Base-by-base conservation (phyloP, 2,329 filamentous ascomycete genomes). In the Xylaria hypoxylon region DNA sequence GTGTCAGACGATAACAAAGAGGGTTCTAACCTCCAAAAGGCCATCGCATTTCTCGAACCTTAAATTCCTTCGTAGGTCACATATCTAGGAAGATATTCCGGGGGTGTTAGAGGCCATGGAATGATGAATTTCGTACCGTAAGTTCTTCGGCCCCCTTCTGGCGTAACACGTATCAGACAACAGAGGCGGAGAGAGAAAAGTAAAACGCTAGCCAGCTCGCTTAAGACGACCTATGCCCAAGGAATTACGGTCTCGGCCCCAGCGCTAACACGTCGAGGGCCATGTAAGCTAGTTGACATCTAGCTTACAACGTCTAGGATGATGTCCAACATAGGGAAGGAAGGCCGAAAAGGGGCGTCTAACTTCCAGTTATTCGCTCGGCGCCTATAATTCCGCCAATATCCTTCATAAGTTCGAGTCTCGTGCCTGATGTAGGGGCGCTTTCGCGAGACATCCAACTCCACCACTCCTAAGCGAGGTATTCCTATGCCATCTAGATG, bases 341-440 rank as follows among this genome's bases (percentile, higher is more conserved):
- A 40, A 48, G 15, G 19, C 53, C 59, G 47, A 44, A 44, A n/a
- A 24, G 26, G 22, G 22, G 28, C 44, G 38, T 31, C 26, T 47
- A 6, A 17, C 26, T 58, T 26, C 17, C 11, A 5, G 17, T 47
- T 19, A 31, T 50, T 15, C 24, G 26, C 51, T 52, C 45, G n/a
- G 63, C 44, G 24, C 50, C 38, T 52, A 35, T 31, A 31, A 57
- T 65, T 62, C 63, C 63, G 52, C 52, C 57, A 62, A 28, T 65
- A 24, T 58, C 17, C 5, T 57, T 26, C 58, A 31, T 40, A 33
- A 19, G 11, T 31, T 22, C 5, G 11, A 38, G 47, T 56, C 45
- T 38, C 44, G 50, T 52, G 51, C 17, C 31, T 35, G 44, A 15
- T 55, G 3, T 19, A 26, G 33, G n/a, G 33, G 26, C n/a, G 47